These are phyloP conservation scores for Allium cepa DNA, from an alignment of 106 monocot genomes.

Conservation along the genomic window DNA sequence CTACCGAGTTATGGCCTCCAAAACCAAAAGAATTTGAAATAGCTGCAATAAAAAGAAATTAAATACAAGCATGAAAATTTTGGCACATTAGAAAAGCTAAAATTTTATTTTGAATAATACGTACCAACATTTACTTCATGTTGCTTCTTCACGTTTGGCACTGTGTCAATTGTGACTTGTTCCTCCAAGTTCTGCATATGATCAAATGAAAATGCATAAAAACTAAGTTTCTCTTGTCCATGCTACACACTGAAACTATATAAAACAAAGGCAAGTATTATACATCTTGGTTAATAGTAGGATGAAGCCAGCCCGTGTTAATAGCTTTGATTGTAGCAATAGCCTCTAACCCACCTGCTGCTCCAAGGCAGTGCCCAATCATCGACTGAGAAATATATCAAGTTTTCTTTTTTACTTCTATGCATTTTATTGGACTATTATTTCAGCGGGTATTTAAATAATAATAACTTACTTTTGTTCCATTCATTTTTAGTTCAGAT, in stretches of 20 bases:
- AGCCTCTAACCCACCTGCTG: constrained; percentile 90
- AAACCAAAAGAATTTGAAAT: constrained; percentile 72
- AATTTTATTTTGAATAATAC: neutral
- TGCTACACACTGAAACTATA: too few species aligned
- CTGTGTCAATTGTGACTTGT: constrained; percentile 31
- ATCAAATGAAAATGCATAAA: neutral
- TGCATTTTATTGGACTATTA: too few species aligned
- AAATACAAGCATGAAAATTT: neutral
- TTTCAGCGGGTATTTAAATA: neutral
- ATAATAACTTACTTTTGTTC: constrained; percentile 26
- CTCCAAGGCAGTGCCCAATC: constrained; percentile 82
- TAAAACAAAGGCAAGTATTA: neutral
- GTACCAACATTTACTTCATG: constrained; percentile 44
- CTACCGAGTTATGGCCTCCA: constrained; percentile 68
- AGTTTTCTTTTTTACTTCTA: too few species aligned
- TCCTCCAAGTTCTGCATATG: constrained; percentile 30
- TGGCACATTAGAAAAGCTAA: neutral
- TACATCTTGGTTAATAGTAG: constrained; percentile 18
- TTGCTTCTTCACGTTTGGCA: constrained; percentile 25
- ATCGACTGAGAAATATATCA: constrained; percentile 15
- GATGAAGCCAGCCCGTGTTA: constrained; percentile 23
- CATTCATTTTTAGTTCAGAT: constrained; percentile 47
- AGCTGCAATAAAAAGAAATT: constrained; percentile 10
- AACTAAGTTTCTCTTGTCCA: too few species aligned
- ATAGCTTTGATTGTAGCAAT: constrained; percentile 58